Base-by-base conservation (phyloP, 345 rosid genomes). In the Lepidium sativum region DNA sequence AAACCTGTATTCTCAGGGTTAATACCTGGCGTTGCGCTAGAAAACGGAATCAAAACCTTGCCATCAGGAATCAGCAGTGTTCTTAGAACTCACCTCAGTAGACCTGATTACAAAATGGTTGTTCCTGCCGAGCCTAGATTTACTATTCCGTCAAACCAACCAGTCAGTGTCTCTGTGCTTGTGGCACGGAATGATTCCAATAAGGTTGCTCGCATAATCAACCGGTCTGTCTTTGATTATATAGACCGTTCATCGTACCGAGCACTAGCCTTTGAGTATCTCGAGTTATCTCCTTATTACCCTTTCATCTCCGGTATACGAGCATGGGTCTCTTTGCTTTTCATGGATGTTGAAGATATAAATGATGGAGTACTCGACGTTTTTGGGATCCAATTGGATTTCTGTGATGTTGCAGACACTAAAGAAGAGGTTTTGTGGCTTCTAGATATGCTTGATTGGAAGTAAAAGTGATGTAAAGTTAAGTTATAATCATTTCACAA, bases 381-480 rank as follows among this genome's bases (percentile, higher is more conserved):
- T 58, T 87, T 83, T 9, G 99, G 96, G 43, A 84, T 94, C 12
- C 92, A 91, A 61, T 70, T 94, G 79, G 99, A 91, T 77, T 94
- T 91, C 53, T 80, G 84, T 37, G 89, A 86, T 75, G 83, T 81
- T 72, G 95, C 99, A 32, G 82, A 76, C 72, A 78, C 92, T 27
- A 80, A 79, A 80, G 95, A 91, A 5, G 92, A 86, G 82, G 95
- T 94, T 25, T 76, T 94, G 80, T 90, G 97, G 97, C 84, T 94
- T 38, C 59, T 94, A 37, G 89, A 88, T 81, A 82, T 94, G 85
- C 88, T 91, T 65, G 96, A 91, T 70, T 94, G 99, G 99, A 88
- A 88, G 74, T 94, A 27, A 27, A 27, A 27, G 1, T 27, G 31
- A 27, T 27, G 31, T 27, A 27, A 27, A 27, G 80, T 39, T 13